phyloP scores from a whole-genome alignment of 1,284 basidiomycete genomes.

The Trichosporon sp. region DNA sequence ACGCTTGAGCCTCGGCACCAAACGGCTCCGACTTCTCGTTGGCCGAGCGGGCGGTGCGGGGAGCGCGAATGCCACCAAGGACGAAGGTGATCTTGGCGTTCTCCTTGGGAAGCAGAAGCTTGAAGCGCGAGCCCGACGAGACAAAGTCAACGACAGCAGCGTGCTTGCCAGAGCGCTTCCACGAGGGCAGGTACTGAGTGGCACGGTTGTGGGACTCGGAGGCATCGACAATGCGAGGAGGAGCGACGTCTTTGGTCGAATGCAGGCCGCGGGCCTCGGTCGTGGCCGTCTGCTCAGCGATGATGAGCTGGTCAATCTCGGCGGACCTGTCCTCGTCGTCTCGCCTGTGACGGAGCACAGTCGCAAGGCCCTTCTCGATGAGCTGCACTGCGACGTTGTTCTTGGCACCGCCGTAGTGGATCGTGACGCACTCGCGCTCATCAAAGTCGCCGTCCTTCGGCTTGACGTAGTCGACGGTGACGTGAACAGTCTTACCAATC shows the following conservation, averaged over 20 bases:
- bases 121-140: constrained; percentile 86
- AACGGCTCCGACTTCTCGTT: constrained; percentile 86
- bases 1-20: constrained; percentile 76
- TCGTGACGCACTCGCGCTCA: constrained; percentile 81
- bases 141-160: constrained; percentile 89
- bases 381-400: constrained; percentile 85
- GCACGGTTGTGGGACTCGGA: constrained; percentile 78
- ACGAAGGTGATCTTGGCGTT: constrained; percentile 86
- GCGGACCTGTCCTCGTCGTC: constrained; percentile 93
- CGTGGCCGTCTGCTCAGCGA: constrained; percentile 79
- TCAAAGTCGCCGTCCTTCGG: constrained; percentile 91
- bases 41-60: constrained; percentile 69
- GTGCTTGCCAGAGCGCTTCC: constrained; percentile 82
- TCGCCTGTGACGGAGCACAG: constrained; percentile 81
- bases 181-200: constrained; percentile 76
- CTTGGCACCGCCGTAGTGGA: constrained; percentile 74
- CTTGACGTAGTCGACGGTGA: constrained; percentile 79
- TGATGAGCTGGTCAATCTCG: constrained; percentile 91
- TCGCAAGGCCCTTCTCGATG: constrained; percentile 85
- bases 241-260: constrained; percentile 75
- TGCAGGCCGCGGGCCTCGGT: constrained; percentile 81
- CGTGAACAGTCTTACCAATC: constrained; percentile 81
- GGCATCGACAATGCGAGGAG: constrained; percentile 71
- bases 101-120: constrained; percentile 84
- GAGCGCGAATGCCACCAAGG: constrained; percentile 76